Conservation (phyloP, 106 monocot genomes). For the Gastrodia elata region DNA sequence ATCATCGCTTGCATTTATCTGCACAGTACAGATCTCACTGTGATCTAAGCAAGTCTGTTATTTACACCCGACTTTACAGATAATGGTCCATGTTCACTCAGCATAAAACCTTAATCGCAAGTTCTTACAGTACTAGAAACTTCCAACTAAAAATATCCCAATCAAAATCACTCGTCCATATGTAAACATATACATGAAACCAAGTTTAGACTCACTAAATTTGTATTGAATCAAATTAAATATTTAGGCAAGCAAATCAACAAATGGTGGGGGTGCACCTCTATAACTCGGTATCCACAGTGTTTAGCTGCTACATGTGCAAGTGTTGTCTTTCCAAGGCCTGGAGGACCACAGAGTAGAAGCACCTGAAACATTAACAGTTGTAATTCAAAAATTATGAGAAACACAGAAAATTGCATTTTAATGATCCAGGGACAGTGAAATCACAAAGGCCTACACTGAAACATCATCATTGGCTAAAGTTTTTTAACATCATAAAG, state of each 20-base stretch:
- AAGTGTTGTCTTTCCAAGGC: conserved; percentile 96
- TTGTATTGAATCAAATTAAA: background rate
- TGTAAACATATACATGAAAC: background rate
- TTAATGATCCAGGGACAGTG: background rate
- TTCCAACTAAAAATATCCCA: background rate
- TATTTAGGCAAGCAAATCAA: background rate
- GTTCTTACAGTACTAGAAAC: background rate
- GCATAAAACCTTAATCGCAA: background rate
- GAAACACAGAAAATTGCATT: background rate
- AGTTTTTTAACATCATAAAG: too few relatives aligned
- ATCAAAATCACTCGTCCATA: background rate
- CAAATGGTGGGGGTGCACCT: conserved; percentile 27
- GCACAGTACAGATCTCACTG: conserved; percentile 12
- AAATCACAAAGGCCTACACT: background rate
- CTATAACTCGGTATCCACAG: conserved; percentile 92
- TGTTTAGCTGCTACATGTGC: conserved; percentile 95
- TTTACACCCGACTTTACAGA: background rate
- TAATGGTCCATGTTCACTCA: background rate
- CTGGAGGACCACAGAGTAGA: conserved; percentile 92
- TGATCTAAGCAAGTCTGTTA: background rate
- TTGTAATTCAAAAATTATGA: conserved; percentile 4
- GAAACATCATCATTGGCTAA: background rate
- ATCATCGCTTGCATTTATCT: conserved; percentile 99
- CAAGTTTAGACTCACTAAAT: background rate
- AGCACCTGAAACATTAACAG: conserved; percentile 52